Conservation (phyloP, 345 rosid species). For the Murraya paniculata region DNA sequence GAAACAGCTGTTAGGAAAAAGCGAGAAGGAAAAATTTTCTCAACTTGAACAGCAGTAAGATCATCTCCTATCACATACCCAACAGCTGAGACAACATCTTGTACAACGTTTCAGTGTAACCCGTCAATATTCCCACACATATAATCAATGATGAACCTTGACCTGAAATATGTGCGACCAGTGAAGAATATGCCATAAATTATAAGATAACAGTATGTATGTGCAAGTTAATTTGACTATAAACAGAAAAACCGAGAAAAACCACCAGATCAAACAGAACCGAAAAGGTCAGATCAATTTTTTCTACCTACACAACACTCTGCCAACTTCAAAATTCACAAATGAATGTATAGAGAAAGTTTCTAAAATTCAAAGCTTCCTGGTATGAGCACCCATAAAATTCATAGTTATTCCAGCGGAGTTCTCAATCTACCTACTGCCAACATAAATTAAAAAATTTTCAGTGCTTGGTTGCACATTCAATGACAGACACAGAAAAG, state of each 20-base stretch:
- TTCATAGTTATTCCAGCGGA: not conserved
- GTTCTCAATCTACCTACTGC: not conserved
- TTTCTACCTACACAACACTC: not conserved
- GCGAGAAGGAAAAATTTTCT: not conserved
- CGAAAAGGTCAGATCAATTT: not conserved
- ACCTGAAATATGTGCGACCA: conserved; percentile 51
- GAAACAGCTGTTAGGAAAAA: not conserved
- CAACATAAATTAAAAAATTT: not conserved
- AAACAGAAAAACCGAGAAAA: not conserved
- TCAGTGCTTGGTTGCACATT: not conserved
- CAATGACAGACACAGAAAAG: not conserved
- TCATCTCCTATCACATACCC: conserved; percentile 42
- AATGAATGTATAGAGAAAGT: not conserved
- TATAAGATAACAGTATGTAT: not conserved
- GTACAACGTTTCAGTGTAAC: conserved; percentile 85
- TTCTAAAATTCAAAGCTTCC: not conserved
- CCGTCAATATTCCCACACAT: conserved; percentile 92
- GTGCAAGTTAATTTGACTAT: not conserved
- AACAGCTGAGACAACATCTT: conserved; percentile 87
- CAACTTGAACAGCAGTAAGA: not conserved
- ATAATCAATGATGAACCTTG: conserved; percentile 90
- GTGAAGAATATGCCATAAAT: conserved; percentile 2
- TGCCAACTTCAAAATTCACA: not conserved
- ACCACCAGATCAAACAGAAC: not conserved
- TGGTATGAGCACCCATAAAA: not conserved